Conservation (phyloP, 192 early-diverging fungal species). For the Haplosporangium gracile region DNA sequence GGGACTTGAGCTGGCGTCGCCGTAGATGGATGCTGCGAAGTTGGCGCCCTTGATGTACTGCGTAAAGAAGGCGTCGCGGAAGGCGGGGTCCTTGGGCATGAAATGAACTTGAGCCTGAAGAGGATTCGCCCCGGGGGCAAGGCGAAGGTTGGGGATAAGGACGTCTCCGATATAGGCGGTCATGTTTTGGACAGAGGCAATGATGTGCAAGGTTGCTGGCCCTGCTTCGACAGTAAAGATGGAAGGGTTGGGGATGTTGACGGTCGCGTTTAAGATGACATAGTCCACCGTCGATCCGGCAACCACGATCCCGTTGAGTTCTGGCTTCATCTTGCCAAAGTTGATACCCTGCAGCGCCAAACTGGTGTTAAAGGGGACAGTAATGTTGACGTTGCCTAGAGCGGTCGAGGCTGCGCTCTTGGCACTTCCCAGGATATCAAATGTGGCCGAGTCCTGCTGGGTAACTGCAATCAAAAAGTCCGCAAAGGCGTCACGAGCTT, state of each 20-base stretch:
- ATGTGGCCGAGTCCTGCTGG: conserved; percentile 20
- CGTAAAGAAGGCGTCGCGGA: conserved; percentile 33
- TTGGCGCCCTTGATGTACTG: conserved; percentile 33
- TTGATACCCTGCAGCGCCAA: conserved; percentile 27
- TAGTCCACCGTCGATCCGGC: conserved; percentile 18
- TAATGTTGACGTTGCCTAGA: conserved; percentile 34
- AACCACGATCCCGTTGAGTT: conserved; percentile 18
- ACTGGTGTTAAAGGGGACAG: conserved; percentile 44
- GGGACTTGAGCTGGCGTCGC: conserved; percentile 20
- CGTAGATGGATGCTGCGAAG: conserved; percentile 33
- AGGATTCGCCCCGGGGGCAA: conserved; percentile 28
- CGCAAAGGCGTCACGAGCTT: conserved; percentile 21
- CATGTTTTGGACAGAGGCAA: background rate
- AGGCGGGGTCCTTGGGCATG: conserved; percentile 18
- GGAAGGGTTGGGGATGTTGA: conserved; percentile 37
- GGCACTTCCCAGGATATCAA: conserved; percentile 40
- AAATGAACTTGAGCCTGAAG: conserved; percentile 19
- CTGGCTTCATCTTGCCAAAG: conserved; percentile 28
- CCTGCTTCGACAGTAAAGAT: conserved; percentile 43
- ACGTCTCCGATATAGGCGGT: conserved; percentile 36
- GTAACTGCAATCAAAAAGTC: conserved; percentile 32
- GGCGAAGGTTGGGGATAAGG: conserved; percentile 17
- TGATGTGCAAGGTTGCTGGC: conserved; percentile 21
- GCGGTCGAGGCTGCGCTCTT: conserved; percentile 26
- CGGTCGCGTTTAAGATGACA: conserved; percentile 36